Evolutionary conservation across 495 filamentous ascomycete species (phyloP).

Genomic region (Xanthoparmelia taractica): DNA sequence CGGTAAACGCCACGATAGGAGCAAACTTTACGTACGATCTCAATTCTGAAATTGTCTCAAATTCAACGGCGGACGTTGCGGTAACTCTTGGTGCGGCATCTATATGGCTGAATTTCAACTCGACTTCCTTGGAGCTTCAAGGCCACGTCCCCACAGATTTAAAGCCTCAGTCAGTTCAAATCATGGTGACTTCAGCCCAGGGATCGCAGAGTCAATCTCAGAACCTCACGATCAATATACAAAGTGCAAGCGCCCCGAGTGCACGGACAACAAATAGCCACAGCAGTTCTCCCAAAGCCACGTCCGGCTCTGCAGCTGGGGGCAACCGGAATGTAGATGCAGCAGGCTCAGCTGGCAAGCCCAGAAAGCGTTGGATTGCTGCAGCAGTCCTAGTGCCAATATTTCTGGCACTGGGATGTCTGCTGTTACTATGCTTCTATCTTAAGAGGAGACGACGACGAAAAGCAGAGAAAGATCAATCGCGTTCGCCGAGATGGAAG

Average conservation of each 20-base stretch:
- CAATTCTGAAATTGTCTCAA: constrained; percentile 43
- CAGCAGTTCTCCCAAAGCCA: constrained; percentile 3
- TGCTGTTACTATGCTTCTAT: constrained; percentile 40
- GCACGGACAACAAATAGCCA: not conserved
- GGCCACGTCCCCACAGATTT: constrained; percentile 54
- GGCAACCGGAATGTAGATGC: not conserved
- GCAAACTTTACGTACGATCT: constrained; percentile 58
- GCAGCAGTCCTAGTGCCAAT: constrained; percentile 40
- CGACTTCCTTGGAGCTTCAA: constrained; percentile 46
- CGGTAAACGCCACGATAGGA: constrained; percentile 52
- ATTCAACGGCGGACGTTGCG: constrained; percentile 42
- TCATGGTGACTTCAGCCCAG: constrained; percentile 48
- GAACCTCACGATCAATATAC: constrained; percentile 45
- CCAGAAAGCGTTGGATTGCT: constrained; percentile 38
- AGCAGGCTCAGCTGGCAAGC: constrained; percentile 10
- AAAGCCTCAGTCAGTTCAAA: constrained; percentile 34
- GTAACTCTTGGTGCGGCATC: constrained; percentile 44
- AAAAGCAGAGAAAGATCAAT: not conserved
- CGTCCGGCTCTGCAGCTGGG: not conserved
- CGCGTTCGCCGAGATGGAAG: not conserved
- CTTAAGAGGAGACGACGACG: constrained; percentile 31
- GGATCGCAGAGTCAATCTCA: constrained; percentile 40
- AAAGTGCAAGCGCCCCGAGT: constrained; percentile 14
- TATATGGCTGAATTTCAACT: constrained; percentile 63
- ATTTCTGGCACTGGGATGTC: constrained; percentile 29